Evolutionary conservation across 345 rosid genomes (phyloP).

Genomic region (Salix exigua): DNA sequence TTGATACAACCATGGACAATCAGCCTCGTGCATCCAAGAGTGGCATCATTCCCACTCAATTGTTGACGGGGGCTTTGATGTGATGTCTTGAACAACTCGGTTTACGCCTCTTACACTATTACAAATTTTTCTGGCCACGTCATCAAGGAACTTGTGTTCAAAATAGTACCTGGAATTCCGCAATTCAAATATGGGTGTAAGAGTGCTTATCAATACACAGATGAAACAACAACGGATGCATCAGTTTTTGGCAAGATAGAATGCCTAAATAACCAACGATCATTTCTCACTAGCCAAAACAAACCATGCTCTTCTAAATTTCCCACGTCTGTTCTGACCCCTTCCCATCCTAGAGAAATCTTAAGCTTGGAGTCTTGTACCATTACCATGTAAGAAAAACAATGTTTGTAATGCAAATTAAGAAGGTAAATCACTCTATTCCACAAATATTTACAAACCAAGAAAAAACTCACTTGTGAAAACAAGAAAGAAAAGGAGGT

Average conservation of each 20-base stretch:
- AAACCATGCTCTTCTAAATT: neutral
- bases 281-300: neutral
- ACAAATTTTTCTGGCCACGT: constrained; percentile 82
- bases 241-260: neutral
- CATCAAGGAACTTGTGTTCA: constrained; percentile 88
- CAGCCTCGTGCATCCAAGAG: constrained; percentile 1
- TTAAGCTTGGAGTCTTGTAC: neutral
- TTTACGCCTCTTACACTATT: constrained; percentile 93
- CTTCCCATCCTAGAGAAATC: neutral
- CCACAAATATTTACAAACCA: neutral
- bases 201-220: neutral
- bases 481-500: neutral
- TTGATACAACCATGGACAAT: neutral
- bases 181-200: neutral
- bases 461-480: neutral
- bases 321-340: neutral
- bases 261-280: neutral
- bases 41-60: constrained; percentile 84
- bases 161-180: constrained; percentile 70
- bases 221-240: neutral
- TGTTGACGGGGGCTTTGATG: constrained; percentile 97
- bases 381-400: neutral
- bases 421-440: neutral
- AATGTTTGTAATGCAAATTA: neutral
- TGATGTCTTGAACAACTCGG: constrained; percentile 93